Evolutionary conservation across 2,329 filamentous ascomycete species (phyloP), one percentile per base, ranked within the genome.

Genomic region (Dactylonectria estremocensis): DNA sequence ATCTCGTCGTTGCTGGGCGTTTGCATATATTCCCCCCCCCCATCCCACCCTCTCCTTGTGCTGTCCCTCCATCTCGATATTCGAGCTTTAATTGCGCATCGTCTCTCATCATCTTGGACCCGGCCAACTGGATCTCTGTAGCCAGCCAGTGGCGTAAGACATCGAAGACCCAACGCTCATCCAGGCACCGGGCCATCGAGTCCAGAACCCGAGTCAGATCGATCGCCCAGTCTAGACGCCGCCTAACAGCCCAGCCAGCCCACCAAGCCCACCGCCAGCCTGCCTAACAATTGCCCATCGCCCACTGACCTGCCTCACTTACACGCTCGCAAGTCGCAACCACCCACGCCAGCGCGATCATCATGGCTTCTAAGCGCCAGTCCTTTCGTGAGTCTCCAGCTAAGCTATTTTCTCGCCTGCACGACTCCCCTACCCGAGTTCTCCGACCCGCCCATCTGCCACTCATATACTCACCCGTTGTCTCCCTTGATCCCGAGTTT

Each of bases 191-290:
- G 61, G 61, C n/a, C 40, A 11, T n/a, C 48, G 48, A 40, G 37
- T 14, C 40, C 28, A 24, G 20, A 52, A 56, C 31, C 56, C 63
- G 64, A 61, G 57, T 66, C 57, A 66, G 56, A 55, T 28, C 48
- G 35, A 61, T 37, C 57, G 35, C 18, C 63, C 37, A 43, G 6
- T 14, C 33, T 16, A 40, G 16, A n/a, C 48, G 16, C 48, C 16
- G 31, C 48, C 11, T 11, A 18, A 13, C n/a, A 20, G 45, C 5
- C n/a, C 20, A 14, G 22, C 10, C 46, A n/a, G 13, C 24, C 24
- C 24, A 5, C 24, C 24, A 28, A 28, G 24, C 40, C 16, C 16
- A 33, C 50, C 56, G 43, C 57, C 45, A 60, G 55, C 37, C 45
- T 35, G 35, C 35, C 50, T 33, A n/a, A 45, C 54, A 35, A 33